Evolutionary conservation across 768 basidiomycete species (phyloP).

Genomic region (Gautieria morchelliformis): DNA sequence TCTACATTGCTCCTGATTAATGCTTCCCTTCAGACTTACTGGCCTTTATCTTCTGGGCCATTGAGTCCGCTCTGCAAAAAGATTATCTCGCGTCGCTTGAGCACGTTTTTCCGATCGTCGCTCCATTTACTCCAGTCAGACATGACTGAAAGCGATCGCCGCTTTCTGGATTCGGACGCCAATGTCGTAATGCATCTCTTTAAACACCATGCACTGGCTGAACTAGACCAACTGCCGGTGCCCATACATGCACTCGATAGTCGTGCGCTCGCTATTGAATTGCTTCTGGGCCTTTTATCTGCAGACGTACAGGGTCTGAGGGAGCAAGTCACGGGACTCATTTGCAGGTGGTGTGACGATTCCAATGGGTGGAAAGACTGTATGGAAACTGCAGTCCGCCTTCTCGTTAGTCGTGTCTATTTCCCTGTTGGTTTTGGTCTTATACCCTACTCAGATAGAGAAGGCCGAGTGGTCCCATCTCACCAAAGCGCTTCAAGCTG

Average conservation of each 20-base stretch:
- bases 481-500: not conserved
- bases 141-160: not conserved
- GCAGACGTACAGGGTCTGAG: not conserved
- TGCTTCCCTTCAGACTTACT: slow-evolving; percentile 33
- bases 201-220: not conserved
- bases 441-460: not conserved
- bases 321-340: not conserved
- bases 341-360: slow-evolving; percentile 11
- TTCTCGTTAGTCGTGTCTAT: slow-evolving; percentile 28
- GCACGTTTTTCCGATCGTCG: slow-evolving; percentile 26
- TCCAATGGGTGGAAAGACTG: slow-evolving; percentile 31
- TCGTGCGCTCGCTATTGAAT: slow-evolving; percentile 2
- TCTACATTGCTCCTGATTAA: not conserved
- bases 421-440: not conserved
- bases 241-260: not conserved
- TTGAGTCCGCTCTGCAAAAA: slow-evolving; percentile 37
- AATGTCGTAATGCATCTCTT: not conserved
- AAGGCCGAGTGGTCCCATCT: slow-evolving; percentile 10
- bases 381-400: slow-evolving; percentile 31
- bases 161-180: not conserved
- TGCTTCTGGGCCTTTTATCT: not conserved
- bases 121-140: slow-evolving; percentile 20
- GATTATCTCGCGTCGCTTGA: slow-evolving; percentile 40
- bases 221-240: not conserved
- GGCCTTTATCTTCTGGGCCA: slow-evolving; percentile 27